Conservation (phyloP, 2,329 filamentous ascomycete genomes). For the Penicillium sp. region DNA sequence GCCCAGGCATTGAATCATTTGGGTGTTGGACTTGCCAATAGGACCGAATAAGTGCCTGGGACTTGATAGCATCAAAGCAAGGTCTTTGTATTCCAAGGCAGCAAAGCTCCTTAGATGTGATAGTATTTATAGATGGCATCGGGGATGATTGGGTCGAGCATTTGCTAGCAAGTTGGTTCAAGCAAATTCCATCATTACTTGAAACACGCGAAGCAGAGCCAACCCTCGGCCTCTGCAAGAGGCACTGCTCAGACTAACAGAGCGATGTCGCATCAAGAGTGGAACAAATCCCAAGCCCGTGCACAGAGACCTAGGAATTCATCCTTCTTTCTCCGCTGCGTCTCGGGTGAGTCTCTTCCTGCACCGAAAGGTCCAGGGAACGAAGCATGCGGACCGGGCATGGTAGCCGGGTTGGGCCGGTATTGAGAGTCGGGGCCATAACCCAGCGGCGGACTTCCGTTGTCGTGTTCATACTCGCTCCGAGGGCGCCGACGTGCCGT, state of each 20-base stretch:
- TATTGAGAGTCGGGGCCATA: conserved; percentile 60
- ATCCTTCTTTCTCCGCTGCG: conserved; percentile 81
- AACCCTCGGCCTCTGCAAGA: neutral
- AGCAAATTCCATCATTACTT: conserved; percentile 12
- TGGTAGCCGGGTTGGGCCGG: conserved; percentile 39
- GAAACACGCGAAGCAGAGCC: neutral
- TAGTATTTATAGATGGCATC: neutral
- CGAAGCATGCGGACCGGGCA: conserved; percentile 32
- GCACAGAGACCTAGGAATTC: conserved; percentile 86
- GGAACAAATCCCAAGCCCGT: conserved; percentile 94
- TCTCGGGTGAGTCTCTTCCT: conserved; percentile 79
- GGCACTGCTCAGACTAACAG: neutral
- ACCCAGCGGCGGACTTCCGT: conserved; percentile 79
- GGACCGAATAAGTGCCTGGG: neutral
- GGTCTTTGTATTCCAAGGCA: neutral
- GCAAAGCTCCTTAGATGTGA: neutral
- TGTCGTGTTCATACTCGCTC: conserved; percentile 87
- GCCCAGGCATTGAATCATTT: neutral
- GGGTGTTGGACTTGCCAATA: neutral
- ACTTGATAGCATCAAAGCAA: neutral
- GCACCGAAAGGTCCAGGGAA: conserved; percentile 73
- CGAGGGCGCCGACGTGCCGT: conserved; percentile 68
- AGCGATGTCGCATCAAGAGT: conserved; percentile 62
- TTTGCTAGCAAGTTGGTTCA: neutral
- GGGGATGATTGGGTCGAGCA: neutral